Base-by-base conservation (phyloP, 2,329 filamentous ascomycete genomes). In the Chrysoporthe cubensis region DNA sequence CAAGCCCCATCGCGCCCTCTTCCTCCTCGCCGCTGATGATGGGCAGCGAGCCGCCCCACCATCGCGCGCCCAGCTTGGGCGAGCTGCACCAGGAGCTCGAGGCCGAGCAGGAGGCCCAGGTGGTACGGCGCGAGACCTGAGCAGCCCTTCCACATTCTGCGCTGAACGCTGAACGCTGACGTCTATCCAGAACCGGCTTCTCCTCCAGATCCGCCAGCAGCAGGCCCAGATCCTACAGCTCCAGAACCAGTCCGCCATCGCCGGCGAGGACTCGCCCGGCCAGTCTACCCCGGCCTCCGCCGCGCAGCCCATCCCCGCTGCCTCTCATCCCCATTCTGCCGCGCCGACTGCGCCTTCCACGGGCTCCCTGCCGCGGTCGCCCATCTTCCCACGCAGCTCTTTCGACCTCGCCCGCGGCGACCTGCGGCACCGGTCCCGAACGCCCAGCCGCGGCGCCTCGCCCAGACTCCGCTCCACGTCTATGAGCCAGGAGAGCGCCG, bases 1-100 rank as follows among this genome's bases (percentile, higher is more conserved):
- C 67, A 8, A 69, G 67, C 50, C 64, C 67, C 7, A 64, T 54
- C 9, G 67, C 56, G 5, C 66, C 59, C 7, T 58, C 59, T 6
- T 46, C 64, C n/a, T 66, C 62, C 16, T 70, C 68, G n/a, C 68
- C 85, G 11, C 83, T 85, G 8, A 76, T 82, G 62, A 74, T 79
- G 65, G 76, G 73, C 52, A 76, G 79, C 44, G 87, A 89, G 72
- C 86, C 88, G 18, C 85, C 88, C 72, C 90, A 91, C 74, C 86
- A 88, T 71, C 84, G 91, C 61, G 81, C 89, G 0, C 90, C 90
- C 2, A 93, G 91, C 75, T 78, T 94, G 70, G 91, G 91, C 21
- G 91, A 93, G 77, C 85, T 94, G 54, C 91, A 94, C 72, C 91
- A 94, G 75, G 90, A 93, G 78, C 83, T 94, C 1, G 91, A 94